phyloP scores from a whole-genome alignment of 352 stramenopile species.

The Pythium scleroteichum region DNA sequence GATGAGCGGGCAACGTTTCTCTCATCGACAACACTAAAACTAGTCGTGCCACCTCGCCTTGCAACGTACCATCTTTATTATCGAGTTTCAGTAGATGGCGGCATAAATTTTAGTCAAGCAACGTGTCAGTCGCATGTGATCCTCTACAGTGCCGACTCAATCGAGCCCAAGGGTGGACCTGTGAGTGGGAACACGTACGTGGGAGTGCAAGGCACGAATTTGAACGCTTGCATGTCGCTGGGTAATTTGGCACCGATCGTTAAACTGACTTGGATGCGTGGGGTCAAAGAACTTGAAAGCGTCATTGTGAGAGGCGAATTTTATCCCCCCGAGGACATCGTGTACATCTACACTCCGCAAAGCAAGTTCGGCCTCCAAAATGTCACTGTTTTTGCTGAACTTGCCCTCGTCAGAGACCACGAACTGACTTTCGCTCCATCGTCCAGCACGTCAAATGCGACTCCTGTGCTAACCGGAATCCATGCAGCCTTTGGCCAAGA shows the following conservation, averaged over 20 bases:
- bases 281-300: conserved; percentile 58
- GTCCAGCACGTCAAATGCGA: not conserved
- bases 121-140: conserved; percentile 36
- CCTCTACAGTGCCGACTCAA: conserved; percentile 52
- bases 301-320: conserved; percentile 55
- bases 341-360: conserved; percentile 80
- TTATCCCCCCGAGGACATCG: conserved; percentile 56
- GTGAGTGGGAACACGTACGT: conserved; percentile 76
- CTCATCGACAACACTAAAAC: conserved; percentile 39
- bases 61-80: conserved; percentile 69
- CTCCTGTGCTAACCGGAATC: not conserved
- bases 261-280: conserved; percentile 58
- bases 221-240: conserved; percentile 46
- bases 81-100: conserved; percentile 59
- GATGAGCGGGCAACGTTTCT: conserved; percentile 47
- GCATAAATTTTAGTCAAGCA: conserved; percentile 46
- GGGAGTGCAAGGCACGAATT: conserved; percentile 56
- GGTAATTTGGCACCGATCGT: conserved; percentile 36
- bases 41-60: conserved; percentile 44
- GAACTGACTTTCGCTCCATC: not conserved
- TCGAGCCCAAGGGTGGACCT: conserved; percentile 59
- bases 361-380: conserved; percentile 77
- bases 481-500: conserved; percentile 47
- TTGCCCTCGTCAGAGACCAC: conserved; percentile 28
- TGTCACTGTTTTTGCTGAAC: conserved; percentile 56